These are phyloP conservation scores for Puccinellia tenuiflora DNA, from an alignment of 176 grass and related monocot species.

Conservation along the genomic window DNA sequence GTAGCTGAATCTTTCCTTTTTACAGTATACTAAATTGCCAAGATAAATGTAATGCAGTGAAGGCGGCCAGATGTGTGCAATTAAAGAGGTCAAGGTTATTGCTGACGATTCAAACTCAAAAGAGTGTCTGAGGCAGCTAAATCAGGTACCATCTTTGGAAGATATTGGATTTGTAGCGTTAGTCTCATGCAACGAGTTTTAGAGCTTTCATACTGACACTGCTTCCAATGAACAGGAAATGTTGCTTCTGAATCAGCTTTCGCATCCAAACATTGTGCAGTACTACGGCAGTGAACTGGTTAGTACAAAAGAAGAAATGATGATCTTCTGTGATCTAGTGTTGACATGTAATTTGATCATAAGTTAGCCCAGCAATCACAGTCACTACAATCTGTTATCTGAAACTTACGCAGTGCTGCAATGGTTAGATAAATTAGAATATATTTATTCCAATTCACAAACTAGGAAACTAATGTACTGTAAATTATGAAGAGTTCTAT, in stretches of 20 bases:
- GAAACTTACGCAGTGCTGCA: neutral
- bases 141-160: conserved; percentile 48
- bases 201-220: conserved; percentile 13
- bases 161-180: neutral
- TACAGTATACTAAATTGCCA: neutral
- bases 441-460: conserved; percentile 8
- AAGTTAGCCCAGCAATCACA: neutral
- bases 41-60: conserved; percentile 43
- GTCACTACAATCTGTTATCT: neutral
- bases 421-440: neutral
- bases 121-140: conserved; percentile 92
- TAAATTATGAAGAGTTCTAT: neutral
- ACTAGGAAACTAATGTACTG: neutral
- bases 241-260: conserved; percentile 74
- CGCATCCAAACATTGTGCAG: conserved; percentile 87
- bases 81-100: conserved; percentile 97
- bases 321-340: conserved; percentile 3
- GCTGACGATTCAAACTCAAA: conserved; percentile 96
- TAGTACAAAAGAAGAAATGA: conserved; percentile 28
- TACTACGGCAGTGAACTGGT: conserved; percentile 94
- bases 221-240: conserved; percentile 66
- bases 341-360: conserved; percentile 13
- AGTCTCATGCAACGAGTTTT: neutral
- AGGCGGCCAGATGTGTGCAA: conserved; percentile 93
- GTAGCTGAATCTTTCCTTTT: neutral